Percentiles rank a stretch among this genome's conserved stretches.
These are phyloP conservation scores for Rhodotorula toruloides DNA, from an alignment of 768 basidiomycete genomes.

Conservation along the genomic window DNA sequence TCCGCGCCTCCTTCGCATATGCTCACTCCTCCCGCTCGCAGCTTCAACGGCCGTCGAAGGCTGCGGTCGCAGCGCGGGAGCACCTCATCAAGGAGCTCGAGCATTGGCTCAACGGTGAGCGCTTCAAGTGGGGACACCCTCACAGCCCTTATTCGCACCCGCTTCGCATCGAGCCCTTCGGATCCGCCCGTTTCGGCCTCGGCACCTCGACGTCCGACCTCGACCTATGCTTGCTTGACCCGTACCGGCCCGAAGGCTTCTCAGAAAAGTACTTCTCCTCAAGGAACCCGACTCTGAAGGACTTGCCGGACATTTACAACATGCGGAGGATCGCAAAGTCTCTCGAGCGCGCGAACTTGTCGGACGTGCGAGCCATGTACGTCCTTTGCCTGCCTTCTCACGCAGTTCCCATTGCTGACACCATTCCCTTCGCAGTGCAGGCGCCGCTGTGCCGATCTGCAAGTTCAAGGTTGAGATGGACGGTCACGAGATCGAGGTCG, in stretches of 20 bases:
- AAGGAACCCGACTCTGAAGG: background rate
- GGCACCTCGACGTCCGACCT: constrained; percentile 38
- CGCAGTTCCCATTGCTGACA: background rate
- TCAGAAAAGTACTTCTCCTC: constrained; percentile 30
- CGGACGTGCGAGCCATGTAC: constrained; percentile 23
- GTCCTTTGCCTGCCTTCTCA: background rate
- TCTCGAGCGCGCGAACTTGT: constrained; percentile 14
- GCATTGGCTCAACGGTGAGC: constrained; percentile 23
- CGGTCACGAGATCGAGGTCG: constrained; percentile 31
- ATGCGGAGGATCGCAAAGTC: constrained; percentile 21
- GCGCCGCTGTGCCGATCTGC: constrained; percentile 37
- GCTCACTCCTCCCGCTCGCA: background rate
- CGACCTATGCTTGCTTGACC: constrained; percentile 42
- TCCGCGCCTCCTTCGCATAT: background rate
- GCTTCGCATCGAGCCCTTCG: constrained; percentile 36
- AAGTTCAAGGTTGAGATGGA: constrained; percentile 37
- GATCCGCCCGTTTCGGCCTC: constrained; percentile 39
- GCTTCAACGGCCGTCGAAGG: constrained; percentile 27
- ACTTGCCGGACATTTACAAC: constrained; percentile 36
- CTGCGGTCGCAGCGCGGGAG: constrained; percentile 24
- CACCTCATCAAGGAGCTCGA: constrained; percentile 31
- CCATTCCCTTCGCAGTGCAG: constrained; percentile 42
- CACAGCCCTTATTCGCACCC: constrained; percentile 17
- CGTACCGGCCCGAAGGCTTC: constrained; percentile 40
- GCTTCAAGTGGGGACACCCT: constrained; percentile 29